These are phyloP conservation scores for Phyllosticta citrichinensis DNA, from an alignment of 2,329 filamentous ascomycete genomes.

Conservation along the genomic window DNA sequence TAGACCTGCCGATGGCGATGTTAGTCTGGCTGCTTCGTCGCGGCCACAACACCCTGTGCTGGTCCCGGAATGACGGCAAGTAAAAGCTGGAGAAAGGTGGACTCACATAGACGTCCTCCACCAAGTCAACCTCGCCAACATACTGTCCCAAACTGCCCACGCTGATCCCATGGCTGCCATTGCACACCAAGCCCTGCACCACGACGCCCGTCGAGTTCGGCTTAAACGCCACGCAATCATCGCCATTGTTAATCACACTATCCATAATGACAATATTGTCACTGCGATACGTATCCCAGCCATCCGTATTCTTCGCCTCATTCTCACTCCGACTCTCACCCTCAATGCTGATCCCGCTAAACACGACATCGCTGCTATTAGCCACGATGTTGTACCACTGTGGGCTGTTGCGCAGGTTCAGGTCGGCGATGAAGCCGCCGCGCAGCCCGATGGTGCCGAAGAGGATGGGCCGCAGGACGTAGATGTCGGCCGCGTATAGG, in stretches of 20 bases:
- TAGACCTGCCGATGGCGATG: constrained; percentile 17
- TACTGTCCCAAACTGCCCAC: constrained; percentile 67
- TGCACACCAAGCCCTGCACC: constrained; percentile 57
- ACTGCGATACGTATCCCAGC: constrained; percentile 53
- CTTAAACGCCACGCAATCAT: constrained; percentile 67
- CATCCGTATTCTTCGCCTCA: constrained; percentile 49
- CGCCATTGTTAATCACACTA: constrained; percentile 53
- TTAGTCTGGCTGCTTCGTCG: not conserved
- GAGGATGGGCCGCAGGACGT: constrained; percentile 49
- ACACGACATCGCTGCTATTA: constrained; percentile 54
- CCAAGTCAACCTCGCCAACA: constrained; percentile 51
- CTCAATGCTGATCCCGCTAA: constrained; percentile 52
- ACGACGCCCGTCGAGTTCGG: constrained; percentile 61
- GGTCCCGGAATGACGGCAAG: not conserved
- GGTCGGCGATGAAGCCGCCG: constrained; percentile 47
- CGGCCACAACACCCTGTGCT: too few species aligned
- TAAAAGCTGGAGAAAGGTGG: not conserved
- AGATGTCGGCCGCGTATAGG: constrained; percentile 46
- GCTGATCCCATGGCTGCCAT: constrained; percentile 61
- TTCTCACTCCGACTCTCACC: constrained; percentile 45
- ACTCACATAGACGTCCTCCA: constrained; percentile 55
- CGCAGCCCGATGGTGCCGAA: constrained; percentile 49
- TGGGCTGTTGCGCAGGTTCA: constrained; percentile 51
- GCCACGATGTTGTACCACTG: constrained; percentile 57
- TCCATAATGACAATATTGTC: constrained; percentile 56